Conservation (phyloP, 768 basidiomycete species). For the Boletus reticuloceps region DNA sequence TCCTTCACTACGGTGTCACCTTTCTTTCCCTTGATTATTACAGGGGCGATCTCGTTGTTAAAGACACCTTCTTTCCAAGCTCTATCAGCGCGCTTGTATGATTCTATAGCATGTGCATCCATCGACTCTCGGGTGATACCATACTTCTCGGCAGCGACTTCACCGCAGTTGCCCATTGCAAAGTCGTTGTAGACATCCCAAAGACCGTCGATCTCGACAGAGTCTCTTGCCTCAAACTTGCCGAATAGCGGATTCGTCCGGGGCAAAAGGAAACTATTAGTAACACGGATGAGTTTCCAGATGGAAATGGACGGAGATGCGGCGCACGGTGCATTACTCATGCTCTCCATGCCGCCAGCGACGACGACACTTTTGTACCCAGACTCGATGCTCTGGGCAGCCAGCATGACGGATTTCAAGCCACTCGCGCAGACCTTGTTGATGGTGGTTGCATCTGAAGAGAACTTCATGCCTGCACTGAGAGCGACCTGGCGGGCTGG, state of each 20-base stretch:
- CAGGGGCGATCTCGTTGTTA: slow-evolving; percentile 82
- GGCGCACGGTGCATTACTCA: slow-evolving; percentile 97
- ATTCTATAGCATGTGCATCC: slow-evolving; percentile 91
- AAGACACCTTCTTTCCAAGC: slow-evolving; percentile 90
- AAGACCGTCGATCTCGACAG: slow-evolving; percentile 89
- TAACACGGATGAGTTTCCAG: not conserved
- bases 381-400: slow-evolving; percentile 83
- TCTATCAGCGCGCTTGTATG: slow-evolving; percentile 88
- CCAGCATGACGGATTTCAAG: slow-evolving; percentile 93
- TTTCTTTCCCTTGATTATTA: slow-evolving; percentile 92
- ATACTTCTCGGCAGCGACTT: slow-evolving; percentile 78
- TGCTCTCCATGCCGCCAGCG: slow-evolving; percentile 99
- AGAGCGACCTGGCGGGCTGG: slow-evolving; percentile 99
- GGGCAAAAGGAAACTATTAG: slow-evolving; percentile 70
- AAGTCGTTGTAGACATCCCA: slow-evolving; percentile 98
- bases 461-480: slow-evolving; percentile 73
- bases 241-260: slow-evolving; percentile 84
- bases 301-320: not conserved
- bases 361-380: slow-evolving; percentile 86
- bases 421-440: slow-evolving; percentile 99
- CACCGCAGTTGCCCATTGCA: slow-evolving; percentile 98
- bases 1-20: slow-evolving; percentile 86
- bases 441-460: slow-evolving; percentile 96
- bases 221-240: slow-evolving; percentile 83
- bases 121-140: slow-evolving; percentile 82